Percentiles rank a stretch among this genome's conserved stretches.
Conservation (phyloP, 116 monocot genomes). For the Trichopus zeylanicus region DNA sequence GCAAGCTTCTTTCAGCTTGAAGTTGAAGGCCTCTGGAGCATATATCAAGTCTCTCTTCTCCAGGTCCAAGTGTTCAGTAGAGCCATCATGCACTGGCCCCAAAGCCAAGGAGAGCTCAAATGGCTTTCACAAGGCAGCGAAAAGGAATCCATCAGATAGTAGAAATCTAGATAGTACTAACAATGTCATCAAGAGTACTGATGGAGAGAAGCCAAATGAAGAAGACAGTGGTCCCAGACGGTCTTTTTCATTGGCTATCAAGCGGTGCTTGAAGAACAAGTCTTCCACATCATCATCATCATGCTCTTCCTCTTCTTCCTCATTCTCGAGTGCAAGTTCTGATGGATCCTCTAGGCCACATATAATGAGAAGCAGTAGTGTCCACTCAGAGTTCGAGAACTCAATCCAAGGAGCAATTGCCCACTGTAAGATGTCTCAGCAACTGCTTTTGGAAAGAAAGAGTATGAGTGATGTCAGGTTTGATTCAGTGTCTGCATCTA, state of each 20-base stretch:
- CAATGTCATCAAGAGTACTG: background rate
- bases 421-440: conserved; percentile 64
- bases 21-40: conserved; percentile 59
- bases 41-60: conserved; percentile 70
- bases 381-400: conserved; percentile 53
- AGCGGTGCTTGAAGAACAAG: conserved; percentile 17
- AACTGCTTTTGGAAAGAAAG: conserved; percentile 27
- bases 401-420: conserved; percentile 80
- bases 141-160: conserved; percentile 23
- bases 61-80: conserved; percentile 24
- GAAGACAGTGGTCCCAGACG: conserved; percentile 27
- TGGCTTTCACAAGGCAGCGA: conserved; percentile 10
- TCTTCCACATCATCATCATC: conserved; percentile 20
- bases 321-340: conserved; percentile 8
- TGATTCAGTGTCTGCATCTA: conserved; percentile 21
- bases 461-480: conserved; percentile 45
- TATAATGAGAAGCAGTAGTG: conserved; percentile 48
- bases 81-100: conserved; percentile 3
- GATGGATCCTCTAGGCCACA: conserved; percentile 4
- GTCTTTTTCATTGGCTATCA: conserved; percentile 54
- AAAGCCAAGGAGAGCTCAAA: conserved; percentile 19
- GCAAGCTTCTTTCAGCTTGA: conserved; percentile 34
- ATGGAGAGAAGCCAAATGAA: conserved; percentile 10
- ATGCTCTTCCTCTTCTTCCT: conserved; percentile 16
- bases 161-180: conserved; percentile 12